Evolutionary conservation across 176 grass and related monocot genomes (phyloP).

Genomic region (Ampelocalamus luodianensis): DNA sequence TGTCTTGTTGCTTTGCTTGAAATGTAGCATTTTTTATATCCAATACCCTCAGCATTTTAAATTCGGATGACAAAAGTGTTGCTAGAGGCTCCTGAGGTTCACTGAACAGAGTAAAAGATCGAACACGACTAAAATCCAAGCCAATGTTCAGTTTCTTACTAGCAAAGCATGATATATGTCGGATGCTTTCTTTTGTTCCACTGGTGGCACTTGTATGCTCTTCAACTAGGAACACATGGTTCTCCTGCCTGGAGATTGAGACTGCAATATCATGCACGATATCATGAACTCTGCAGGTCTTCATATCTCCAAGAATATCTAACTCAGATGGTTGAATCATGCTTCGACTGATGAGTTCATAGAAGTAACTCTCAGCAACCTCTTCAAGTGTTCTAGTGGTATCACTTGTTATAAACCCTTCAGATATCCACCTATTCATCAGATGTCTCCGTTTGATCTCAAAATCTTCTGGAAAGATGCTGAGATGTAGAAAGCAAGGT

Average conservation of each 20-base stretch:
- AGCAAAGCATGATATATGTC: not conserved
- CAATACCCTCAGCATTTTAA: conserved; percentile 34
- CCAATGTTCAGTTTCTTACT: not conserved
- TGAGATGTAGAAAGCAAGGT: conserved; percentile 27
- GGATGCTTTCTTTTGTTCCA: not conserved
- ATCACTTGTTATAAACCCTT: not conserved
- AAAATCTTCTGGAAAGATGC: conserved; percentile 39
- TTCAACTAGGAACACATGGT: not conserved
- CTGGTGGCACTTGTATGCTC: not conserved
- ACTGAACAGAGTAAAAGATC: conserved; percentile 15
- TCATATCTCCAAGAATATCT: not conserved
- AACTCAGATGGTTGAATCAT: conserved; percentile 15
- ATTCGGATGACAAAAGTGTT: not conserved
- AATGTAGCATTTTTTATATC: not conserved
- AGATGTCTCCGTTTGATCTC: not conserved
- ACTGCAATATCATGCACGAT: conserved; percentile 15
- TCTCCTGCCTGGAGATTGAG: conserved; percentile 15
- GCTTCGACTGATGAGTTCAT: conserved; percentile 30
- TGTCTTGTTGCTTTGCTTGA: rapidly evolving
- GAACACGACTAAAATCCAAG: not conserved
- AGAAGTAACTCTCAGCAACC: not conserved
- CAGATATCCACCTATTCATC: conserved; percentile 28
- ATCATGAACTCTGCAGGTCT: conserved; percentile 32
- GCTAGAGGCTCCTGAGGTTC: not conserved
- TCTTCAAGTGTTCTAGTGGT: not conserved